phyloP scores from a whole-genome alignment of 352 stramenopile species.

The Phytophthora fragariae region DNA sequence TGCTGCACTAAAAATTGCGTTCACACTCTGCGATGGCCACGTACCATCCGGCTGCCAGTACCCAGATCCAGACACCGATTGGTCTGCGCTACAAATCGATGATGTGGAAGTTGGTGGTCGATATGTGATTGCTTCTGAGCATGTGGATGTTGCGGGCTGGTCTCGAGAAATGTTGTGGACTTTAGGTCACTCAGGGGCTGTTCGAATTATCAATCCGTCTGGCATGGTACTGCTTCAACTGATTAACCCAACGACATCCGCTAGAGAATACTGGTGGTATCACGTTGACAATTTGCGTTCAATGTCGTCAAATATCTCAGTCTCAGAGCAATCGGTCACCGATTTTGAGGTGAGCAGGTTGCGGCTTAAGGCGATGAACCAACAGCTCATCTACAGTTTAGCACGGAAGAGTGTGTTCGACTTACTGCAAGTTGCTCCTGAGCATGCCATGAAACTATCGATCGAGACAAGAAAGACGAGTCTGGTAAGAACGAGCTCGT shows the following conservation, averaged over 20 bases:
- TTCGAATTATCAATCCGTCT: slow-evolving; percentile 56
- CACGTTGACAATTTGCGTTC: slow-evolving; percentile 60
- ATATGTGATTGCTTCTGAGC: slow-evolving; percentile 57
- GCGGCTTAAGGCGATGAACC: slow-evolving; percentile 47
- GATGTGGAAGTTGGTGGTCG: slow-evolving; percentile 71
- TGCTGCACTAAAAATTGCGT: slow-evolving; percentile 82
- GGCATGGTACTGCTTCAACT: slow-evolving; percentile 75
- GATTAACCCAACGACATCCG: slow-evolving; percentile 53
- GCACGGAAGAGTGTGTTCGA: slow-evolving; percentile 71
- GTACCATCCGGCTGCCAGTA: slow-evolving; percentile 82
- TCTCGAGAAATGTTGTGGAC: slow-evolving; percentile 72
- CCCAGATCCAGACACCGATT: slow-evolving; percentile 82
- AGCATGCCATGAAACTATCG: slow-evolving; percentile 67
- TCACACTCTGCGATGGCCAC: slow-evolving; percentile 81
- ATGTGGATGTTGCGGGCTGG: slow-evolving; percentile 50
- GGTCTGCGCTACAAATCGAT: slow-evolving; percentile 78
- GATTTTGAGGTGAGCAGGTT: slow-evolving; percentile 48
- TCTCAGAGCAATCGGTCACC: slow-evolving; percentile 51
- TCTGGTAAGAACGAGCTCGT: slow-evolving; percentile 37
- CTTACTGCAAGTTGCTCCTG: slow-evolving; percentile 61
- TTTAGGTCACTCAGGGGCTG: slow-evolving; percentile 59
- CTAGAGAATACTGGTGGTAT: slow-evolving; percentile 78
- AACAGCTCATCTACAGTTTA: slow-evolving; percentile 64
- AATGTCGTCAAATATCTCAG: slow-evolving; percentile 21
- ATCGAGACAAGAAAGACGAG: slow-evolving; percentile 43